Evolutionary conservation across 1,284 basidiomycete species (phyloP), one percentile per base, ranked within the genome.

Genomic region (Trametes polyzona): DNA sequence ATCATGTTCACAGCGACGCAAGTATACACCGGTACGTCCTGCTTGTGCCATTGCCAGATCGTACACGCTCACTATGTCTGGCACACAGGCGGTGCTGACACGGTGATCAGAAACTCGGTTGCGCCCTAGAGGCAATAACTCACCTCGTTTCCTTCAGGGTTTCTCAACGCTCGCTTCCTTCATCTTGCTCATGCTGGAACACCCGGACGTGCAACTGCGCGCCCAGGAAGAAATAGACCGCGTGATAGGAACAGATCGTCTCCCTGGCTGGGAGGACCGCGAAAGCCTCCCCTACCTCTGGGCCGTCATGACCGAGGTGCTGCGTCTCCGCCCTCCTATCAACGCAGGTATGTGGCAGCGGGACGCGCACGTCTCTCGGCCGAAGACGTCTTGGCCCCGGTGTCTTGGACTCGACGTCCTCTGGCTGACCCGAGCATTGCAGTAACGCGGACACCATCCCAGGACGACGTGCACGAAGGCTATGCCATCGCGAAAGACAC

Each of bases 191-290:
- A 69, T 73, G 69, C 57, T 69, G 10, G 57, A 65, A 19, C 52
- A 70, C 36, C 73, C 67, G 2, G 67, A 71, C 1, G 55, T 67
- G 9, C 70, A 71, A 42, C 47, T 52, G 11, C 65, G 62, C 14
- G 73, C 71, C 1, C 71, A 71, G 43, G 64, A 55, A 44, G 71
- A 75, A 55, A 53, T 75, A 16, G 72, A 74, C 55, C 40, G 49
- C 3, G 65, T 72, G 19, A 56, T 73, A 19, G 71, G 71, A 8
- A n/a, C 43, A 5, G 64, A 65, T 14, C 60, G 72, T 17, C 52
- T 75, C 8, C 74, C 75, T 0, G 60, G 57, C 4, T 67, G 71
- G 24, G 53, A 56, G 2, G 74, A 76, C 49, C 44, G 67, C 4
- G 54, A 57, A 2, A 49, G 47, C 10, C 48, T 76, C 9, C 69